Percentiles rank a stretch among this genome's conserved stretches.
Conservation (phyloP, 495 filamentous ascomycete genomes). For the Penicillium samsonianum region DNA sequence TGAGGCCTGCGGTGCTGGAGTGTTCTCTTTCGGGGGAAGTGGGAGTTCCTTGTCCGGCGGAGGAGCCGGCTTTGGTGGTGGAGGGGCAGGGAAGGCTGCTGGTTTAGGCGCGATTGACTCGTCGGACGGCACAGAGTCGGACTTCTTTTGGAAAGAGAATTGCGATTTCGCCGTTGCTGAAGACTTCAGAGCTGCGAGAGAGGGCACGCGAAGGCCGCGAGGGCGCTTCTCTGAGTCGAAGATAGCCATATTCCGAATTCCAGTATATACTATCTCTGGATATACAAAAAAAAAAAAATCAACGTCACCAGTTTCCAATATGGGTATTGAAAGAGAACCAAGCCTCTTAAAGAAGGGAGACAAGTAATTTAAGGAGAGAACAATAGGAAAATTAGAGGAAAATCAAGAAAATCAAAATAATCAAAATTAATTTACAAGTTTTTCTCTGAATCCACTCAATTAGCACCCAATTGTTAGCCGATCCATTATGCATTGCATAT, state of each 20-base stretch:
- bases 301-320: no score
- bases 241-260: conserved; percentile 32
- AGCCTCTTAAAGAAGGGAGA: no score
- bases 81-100: conserved; percentile 14
- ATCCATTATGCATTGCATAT: no score
- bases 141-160: conserved; percentile 27
- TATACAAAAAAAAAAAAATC: conserved; percentile 4
- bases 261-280: background rate
- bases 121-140: conserved; percentile 17
- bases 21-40: conserved; percentile 25
- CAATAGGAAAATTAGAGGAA: no score
- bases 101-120: conserved; percentile 2
- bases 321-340: no score
- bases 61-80: conserved; percentile 20
- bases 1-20: conserved; percentile 14
- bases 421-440: no score
- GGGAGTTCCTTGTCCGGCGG: conserved; percentile 40
- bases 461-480: no score
- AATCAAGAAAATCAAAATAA: no score
- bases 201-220: conserved; percentile 42
- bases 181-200: conserved; percentile 38
- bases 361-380: no score
- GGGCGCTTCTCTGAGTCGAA: conserved; percentile 45
- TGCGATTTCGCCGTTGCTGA: conserved; percentile 25
- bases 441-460: no score